Percentiles rank a stretch among this genome's conserved stretches.
Conservation (phyloP, 805 yeast genomes). For the Lipomyces yamanashiensis region DNA sequence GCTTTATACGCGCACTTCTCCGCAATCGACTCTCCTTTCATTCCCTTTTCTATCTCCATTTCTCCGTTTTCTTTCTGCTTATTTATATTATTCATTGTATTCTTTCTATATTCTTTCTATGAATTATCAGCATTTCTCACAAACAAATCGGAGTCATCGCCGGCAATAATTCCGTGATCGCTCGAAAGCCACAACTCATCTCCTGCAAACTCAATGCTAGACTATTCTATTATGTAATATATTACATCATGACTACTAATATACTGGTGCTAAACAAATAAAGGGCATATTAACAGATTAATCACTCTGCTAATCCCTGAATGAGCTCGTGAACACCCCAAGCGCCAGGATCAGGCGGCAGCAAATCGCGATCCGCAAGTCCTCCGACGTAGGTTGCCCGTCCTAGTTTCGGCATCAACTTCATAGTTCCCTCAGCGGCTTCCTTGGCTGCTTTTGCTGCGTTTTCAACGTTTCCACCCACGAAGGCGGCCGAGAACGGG, state of each 20-base stretch:
- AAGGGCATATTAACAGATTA: background rate
- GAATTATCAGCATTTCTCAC: no score
- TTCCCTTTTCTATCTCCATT: no score
- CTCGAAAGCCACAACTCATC: background rate
- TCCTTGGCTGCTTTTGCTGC: slow-evolving; percentile 75
- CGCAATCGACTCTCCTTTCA: no score
- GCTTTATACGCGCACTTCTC: no score
- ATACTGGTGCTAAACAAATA: background rate
- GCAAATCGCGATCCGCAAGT: slow-evolving; percentile 42
- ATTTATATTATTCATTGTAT: no score
- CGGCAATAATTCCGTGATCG: background rate
- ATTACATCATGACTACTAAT: no score
- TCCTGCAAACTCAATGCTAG: no score
- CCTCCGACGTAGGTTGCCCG: slow-evolving; percentile 80
- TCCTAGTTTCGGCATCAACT: slow-evolving; percentile 84
- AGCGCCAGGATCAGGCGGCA: slow-evolving; percentile 91
- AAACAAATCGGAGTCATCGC: slow-evolving; percentile 2
- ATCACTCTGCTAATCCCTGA: slow-evolving; percentile 47
- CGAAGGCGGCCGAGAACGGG: slow-evolving; percentile 76
- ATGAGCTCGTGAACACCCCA: slow-evolving; percentile 72
- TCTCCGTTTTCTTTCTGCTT: no score
- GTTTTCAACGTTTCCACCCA: slow-evolving; percentile 45
- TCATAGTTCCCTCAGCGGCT: slow-evolving; percentile 78
- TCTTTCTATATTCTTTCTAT: no score
- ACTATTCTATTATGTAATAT: no score